Evolutionary conservation across 768 basidiomycete genomes (phyloP).

Genomic region (Jaapia argillacea): DNA sequence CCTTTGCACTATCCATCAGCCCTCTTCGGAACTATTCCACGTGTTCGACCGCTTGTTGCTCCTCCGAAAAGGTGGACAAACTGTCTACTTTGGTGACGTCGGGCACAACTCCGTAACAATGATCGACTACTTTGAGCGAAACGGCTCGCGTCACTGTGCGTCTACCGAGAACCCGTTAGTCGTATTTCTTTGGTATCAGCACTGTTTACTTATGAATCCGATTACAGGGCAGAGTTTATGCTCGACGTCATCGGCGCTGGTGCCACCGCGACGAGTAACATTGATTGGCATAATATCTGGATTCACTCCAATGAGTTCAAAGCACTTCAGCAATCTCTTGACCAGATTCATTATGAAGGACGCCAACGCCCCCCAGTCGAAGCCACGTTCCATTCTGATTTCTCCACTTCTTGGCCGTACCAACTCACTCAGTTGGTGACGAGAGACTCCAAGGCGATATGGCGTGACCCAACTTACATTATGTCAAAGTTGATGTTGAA

Average conservation of each 20-base stretch:
- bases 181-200: not conserved
- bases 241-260: conserved; percentile 50
- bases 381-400: conserved; percentile 18
- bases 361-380: conserved; percentile 15
- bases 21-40: conserved; percentile 79
- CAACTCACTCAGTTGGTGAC: conserved; percentile 22
- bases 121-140: conserved; percentile 67
- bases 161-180: conserved; percentile 57
- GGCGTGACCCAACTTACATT: conserved; percentile 31
- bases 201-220: conserved; percentile 1
- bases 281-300: conserved; percentile 46
- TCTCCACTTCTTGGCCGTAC: conserved; percentile 27
- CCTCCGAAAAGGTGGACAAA: conserved; percentile 66
- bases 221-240: conserved; percentile 33
- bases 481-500: conserved; percentile 29
- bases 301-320: conserved; percentile 29
- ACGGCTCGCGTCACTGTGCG: conserved; percentile 55
- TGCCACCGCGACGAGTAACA: conserved; percentile 28
- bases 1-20: conserved; percentile 74
- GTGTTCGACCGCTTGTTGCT: conserved; percentile 75
- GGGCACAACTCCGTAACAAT: conserved; percentile 51
- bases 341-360: conserved; percentile 30
- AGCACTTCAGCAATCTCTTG: conserved; percentile 29
- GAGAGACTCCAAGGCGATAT: conserved; percentile 23
- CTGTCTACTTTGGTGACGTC: conserved; percentile 59